These are phyloP conservation scores for Nitzschia sp. DNA, from an alignment of 108 stramenopile species.

Conservation along the genomic window DNA sequence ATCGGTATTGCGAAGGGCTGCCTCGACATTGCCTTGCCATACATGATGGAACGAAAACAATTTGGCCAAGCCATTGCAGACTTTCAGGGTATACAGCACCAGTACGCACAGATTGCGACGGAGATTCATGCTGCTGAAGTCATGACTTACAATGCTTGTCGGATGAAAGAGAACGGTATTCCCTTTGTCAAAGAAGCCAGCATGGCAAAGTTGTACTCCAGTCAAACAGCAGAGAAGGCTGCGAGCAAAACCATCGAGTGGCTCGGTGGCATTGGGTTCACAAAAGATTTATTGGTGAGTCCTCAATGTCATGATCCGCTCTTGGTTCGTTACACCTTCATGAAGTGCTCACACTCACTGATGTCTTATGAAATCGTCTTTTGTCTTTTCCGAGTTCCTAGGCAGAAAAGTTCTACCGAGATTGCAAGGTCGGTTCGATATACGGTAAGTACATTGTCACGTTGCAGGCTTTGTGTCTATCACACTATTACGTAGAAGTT, in stretches of 20 bases:
- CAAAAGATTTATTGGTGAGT: constrained; percentile 78
- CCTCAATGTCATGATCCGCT: no score
- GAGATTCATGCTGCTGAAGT: constrained; percentile 93
- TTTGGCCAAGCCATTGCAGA: constrained; percentile 89
- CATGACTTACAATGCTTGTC: constrained; percentile 91
- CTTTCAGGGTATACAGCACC: constrained; percentile 96
- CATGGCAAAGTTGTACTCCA: constrained; percentile 91
- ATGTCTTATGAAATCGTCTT: no score
- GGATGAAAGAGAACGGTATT: constrained; percentile 86
- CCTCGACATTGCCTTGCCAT: constrained; percentile 87
- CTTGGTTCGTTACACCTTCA: no score
- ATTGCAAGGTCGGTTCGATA: constrained; percentile 96
- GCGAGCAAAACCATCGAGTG: constrained; percentile 89
- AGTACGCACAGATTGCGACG: constrained; percentile 90
- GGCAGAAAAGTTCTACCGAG: constrained; percentile 96
- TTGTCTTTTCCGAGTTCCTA: no score
- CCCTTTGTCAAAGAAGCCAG: constrained; percentile 95
- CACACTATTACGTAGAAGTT: no score
- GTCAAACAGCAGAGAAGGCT: constrained; percentile 88
- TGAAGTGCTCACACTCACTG: no score
- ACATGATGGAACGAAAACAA: constrained; percentile 88
- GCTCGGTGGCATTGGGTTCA: constrained; percentile 94
- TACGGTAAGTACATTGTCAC: constrained; percentile 66
- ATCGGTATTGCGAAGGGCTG: constrained; percentile 94
- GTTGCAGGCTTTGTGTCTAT: no score